Conservation (phyloP, 2,329 filamentous ascomycete species). For the Aspergillus ustus region DNA sequence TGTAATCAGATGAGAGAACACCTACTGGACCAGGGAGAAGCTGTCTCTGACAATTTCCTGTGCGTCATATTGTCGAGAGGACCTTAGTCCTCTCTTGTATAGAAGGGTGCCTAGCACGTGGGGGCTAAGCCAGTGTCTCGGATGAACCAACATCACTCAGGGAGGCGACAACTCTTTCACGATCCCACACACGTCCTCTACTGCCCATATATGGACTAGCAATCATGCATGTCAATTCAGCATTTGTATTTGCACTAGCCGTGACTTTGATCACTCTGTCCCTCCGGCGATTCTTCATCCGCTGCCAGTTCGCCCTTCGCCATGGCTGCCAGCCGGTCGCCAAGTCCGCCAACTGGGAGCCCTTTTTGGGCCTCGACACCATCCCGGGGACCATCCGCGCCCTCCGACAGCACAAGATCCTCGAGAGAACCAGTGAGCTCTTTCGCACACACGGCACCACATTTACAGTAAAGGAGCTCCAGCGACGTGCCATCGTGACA, state of each 20-base stretch:
- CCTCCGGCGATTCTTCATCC: neutral
- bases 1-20: neutral
- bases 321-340: slow-evolving; percentile 21
- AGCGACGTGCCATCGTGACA: slow-evolving; percentile 41
- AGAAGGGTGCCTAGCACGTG: neutral
- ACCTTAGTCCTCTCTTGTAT: neutral
- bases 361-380: slow-evolving; percentile 20
- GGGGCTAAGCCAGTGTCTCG: no score
- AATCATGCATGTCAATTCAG: neutral
- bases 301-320: slow-evolving; percentile 12
- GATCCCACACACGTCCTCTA: neutral
- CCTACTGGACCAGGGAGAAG: neutral
- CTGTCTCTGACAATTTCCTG: neutral
- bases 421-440: slow-evolving; percentile 10
- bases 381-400: slow-evolving; percentile 8
- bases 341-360: slow-evolving; percentile 6
- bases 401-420: slow-evolving; percentile 16
- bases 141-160: neutral
- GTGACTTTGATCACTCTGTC: neutral
- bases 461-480: slow-evolving; percentile 19
- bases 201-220: neutral
- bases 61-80: neutral
- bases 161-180: neutral
- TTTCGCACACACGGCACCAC: slow-evolving; percentile 26
- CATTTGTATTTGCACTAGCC: neutral